Evolutionary conservation across 202 grass and related monocot species (phyloP).

Genomic region (Schoenoplectus tabernaemontani): DNA sequence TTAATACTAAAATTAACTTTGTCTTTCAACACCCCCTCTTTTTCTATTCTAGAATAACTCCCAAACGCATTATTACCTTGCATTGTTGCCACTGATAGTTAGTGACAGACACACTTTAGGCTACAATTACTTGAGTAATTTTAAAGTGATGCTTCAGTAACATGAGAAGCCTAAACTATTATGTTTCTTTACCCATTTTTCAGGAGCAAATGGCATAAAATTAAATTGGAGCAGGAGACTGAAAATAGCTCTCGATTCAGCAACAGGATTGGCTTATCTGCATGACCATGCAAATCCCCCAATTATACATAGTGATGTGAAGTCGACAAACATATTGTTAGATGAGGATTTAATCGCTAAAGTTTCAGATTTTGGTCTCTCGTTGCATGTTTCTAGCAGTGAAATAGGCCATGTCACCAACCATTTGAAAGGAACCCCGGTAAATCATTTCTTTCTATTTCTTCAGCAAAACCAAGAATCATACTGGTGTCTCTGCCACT

Average conservation of each 20-base stretch:
- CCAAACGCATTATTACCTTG: neutral
- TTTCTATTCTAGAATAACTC: neutral
- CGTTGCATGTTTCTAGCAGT: slow-evolving; percentile 51
- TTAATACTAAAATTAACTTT: too few relatives aligned
- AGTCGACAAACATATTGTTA: slow-evolving; percentile 73
- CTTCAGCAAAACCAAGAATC: neutral
- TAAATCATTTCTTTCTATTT: slow-evolving; percentile 23
- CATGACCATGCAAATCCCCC: slow-evolving; percentile 84
- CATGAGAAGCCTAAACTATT: neutral
- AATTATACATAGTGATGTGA: slow-evolving; percentile 86
- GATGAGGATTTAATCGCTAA: slow-evolving; percentile 60
- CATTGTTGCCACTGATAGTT: neutral
- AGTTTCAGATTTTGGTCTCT: slow-evolving; percentile 77
- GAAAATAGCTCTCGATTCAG: slow-evolving; percentile 58
- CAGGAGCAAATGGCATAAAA: slow-evolving; percentile 57
- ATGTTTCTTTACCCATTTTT: neutral
- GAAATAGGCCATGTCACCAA: slow-evolving; percentile 55
- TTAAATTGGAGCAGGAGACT: slow-evolving; percentile 60
- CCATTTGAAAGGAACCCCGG: slow-evolving; percentile 64
- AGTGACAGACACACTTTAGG: neutral
- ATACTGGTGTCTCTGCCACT: neutral
- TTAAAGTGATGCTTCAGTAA: neutral
- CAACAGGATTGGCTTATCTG: slow-evolving; percentile 72
- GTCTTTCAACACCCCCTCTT: too few relatives aligned
- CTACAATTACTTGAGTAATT: neutral